Conservation (phyloP, 768 basidiomycete species). For the Boletellus ananas region DNA sequence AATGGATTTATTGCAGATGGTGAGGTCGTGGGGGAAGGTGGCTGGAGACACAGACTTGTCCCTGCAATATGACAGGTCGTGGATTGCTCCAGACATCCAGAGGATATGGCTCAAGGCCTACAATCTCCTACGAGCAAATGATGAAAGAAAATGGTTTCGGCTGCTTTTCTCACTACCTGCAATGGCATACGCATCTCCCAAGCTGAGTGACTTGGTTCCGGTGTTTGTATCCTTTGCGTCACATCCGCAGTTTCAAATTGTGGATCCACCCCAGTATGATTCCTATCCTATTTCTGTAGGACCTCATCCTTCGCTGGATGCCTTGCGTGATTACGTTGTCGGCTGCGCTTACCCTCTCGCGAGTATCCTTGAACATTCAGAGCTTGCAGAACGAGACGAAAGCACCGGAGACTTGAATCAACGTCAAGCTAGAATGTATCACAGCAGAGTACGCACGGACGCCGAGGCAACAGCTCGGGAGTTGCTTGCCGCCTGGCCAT, state of each 20-base stretch:
- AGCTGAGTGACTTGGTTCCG: slow-evolving; percentile 12
- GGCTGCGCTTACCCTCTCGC: background rate
- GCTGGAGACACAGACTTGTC: background rate
- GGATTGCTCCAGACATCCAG: too few species aligned
- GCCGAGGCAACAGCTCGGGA: background rate
- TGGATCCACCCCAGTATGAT: too few species aligned
- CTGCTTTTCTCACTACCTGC: slow-evolving; percentile 30
- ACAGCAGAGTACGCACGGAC: background rate
- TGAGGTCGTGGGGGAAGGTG: too few species aligned
- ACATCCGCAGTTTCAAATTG: too few species aligned
- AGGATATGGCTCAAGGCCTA: slow-evolving; percentile 26
- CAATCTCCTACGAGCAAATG: slow-evolving; percentile 15
- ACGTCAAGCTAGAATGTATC: slow-evolving; percentile 1
- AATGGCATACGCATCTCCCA: slow-evolving; percentile 23
- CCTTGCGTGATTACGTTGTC: background rate
- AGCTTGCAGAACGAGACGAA: too few species aligned
- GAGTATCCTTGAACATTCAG: slow-evolving; percentile 9
- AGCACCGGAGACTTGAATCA: background rate
- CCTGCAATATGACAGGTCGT: slow-evolving; percentile 20
- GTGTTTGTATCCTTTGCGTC: slow-evolving; percentile 1
- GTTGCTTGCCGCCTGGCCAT: slow-evolving; percentile 16
- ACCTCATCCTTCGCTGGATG: background rate
- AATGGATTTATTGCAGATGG: background rate
- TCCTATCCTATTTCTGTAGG: background rate
- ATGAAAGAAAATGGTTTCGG: slow-evolving; percentile 11